phyloP scores from a whole-genome alignment of 2,329 filamentous ascomycete genomes.

The Dothistroma septosporum region DNA sequence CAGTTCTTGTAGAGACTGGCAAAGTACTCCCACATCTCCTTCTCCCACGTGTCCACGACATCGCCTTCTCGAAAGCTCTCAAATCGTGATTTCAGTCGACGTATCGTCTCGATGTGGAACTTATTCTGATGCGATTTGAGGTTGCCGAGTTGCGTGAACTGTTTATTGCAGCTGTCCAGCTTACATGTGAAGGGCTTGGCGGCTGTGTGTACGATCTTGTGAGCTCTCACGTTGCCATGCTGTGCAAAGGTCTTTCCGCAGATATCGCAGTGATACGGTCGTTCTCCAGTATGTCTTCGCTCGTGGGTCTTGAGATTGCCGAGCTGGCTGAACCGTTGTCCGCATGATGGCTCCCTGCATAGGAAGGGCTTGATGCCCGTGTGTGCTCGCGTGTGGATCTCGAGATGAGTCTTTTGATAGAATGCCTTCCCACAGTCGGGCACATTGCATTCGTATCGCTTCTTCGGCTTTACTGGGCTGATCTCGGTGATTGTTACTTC shows the following conservation, averaged over 20 bases:
- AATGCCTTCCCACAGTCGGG: constrained; percentile 77
- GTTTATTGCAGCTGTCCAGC: constrained; percentile 78
- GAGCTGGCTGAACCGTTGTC: constrained; percentile 77
- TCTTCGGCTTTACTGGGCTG: constrained; percentile 44
- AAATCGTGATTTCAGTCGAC: constrained; percentile 67
- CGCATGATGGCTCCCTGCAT: constrained; percentile 70
- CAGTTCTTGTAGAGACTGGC: constrained; percentile 89
- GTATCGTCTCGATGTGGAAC: constrained; percentile 75
- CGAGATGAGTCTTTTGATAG: constrained; percentile 85
- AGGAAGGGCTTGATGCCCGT: constrained; percentile 89
- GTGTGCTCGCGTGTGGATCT: constrained; percentile 83
- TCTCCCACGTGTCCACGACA: constrained; percentile 63
- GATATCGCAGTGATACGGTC: constrained; percentile 72
- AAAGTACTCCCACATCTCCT: constrained; percentile 80
- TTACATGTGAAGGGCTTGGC: constrained; percentile 76
- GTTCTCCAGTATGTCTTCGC: constrained; percentile 80
- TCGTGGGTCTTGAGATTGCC: constrained; percentile 93
- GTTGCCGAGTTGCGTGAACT: constrained; percentile 86
- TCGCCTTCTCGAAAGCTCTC: constrained; percentile 59
- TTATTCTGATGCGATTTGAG: constrained; percentile 96
- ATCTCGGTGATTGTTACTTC: neutral
- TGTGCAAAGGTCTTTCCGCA: constrained; percentile 83
- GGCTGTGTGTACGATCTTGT: constrained; percentile 74
- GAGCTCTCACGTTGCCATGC: constrained; percentile 77
- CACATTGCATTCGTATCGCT: constrained; percentile 69